A percentile compares a stretch with the other conserved stretches of the same genome.
These are phyloP conservation scores for Gigaspora rosea DNA, from an alignment of 192 early-diverging fungal genomes.

Conservation along the genomic window DNA sequence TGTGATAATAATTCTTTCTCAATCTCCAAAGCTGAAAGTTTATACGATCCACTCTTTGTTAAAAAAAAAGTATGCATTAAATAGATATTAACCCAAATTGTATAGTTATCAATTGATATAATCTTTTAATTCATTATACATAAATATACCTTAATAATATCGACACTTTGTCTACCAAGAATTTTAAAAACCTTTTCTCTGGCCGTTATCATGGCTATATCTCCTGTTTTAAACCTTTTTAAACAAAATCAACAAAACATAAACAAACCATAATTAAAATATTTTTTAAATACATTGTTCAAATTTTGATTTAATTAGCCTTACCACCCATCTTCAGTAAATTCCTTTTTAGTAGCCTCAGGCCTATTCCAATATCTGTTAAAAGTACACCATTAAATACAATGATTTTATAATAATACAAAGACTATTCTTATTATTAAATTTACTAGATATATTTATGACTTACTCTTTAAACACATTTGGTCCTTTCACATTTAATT, in stretches of 20 bases:
- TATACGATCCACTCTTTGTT: constrained; percentile 74
- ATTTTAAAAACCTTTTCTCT: constrained; percentile 66
- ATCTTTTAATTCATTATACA: too few relatives aligned
- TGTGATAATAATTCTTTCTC: constrained; percentile 76
- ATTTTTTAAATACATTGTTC: neutral
- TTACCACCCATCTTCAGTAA: constrained; percentile 73
- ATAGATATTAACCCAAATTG: neutral
- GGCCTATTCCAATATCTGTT: constrained; percentile 68
- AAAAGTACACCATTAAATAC: neutral
- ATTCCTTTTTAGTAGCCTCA: constrained; percentile 71
- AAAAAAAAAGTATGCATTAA: neutral
- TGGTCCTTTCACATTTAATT: constrained; percentile 73
- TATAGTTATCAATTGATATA: too few relatives aligned
- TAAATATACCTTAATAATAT: constrained; percentile 74
- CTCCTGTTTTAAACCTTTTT: constrained; percentile 75
- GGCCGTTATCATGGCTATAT: constrained; percentile 61
- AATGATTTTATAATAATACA: neutral
- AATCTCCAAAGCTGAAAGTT: constrained; percentile 81
- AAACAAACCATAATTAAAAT: neutral
- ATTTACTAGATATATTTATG: neutral
- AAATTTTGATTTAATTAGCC: neutral
- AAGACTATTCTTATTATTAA: neutral
- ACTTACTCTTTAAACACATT: constrained; percentile 73
- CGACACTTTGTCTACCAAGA: constrained; percentile 76
- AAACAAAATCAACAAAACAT: neutral